These are phyloP conservation scores for Pinus taeda DNA, from an alignment of 75 land plant genomes.

Conservation along the genomic window DNA sequence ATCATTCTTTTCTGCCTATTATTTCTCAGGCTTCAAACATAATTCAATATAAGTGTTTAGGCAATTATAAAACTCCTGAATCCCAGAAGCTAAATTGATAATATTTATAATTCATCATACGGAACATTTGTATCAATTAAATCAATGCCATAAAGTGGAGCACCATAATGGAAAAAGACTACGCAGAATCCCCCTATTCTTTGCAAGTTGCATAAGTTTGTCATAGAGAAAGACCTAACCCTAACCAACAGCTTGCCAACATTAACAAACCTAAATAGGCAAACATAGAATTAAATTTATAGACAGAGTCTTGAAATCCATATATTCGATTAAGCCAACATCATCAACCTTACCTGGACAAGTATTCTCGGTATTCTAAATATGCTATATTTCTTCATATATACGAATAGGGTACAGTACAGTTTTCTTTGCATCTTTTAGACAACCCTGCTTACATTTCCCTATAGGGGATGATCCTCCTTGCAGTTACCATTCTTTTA, in stretches of 20 bases:
- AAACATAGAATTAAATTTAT: neutral
- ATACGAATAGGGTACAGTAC: neutral
- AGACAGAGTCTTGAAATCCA: neutral
- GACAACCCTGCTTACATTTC: neutral
- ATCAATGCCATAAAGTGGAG: neutral
- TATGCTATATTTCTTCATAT: neutral
- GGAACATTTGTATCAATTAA: neutral
- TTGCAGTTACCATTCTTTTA: neutral
- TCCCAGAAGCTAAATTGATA: neutral
- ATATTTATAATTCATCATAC: neutral
- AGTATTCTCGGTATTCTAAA: neutral
- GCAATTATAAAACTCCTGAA: neutral
- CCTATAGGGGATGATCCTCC: slow-evolving; percentile 1
- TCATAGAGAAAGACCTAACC: neutral
- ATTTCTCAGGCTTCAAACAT: neutral
- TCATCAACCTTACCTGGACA: neutral
- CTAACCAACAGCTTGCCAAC: neutral
- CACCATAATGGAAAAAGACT: neutral
- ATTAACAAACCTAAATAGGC: neutral
- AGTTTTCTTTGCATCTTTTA: no score
- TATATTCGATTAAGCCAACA: neutral
- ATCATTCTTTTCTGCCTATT: neutral
- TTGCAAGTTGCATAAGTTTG: neutral
- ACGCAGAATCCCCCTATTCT: neutral
- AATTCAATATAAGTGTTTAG: neutral